Evolutionary conservation across 2,329 filamentous ascomycete species (phyloP).

Genomic region (Arthrobotrys iridis): DNA sequence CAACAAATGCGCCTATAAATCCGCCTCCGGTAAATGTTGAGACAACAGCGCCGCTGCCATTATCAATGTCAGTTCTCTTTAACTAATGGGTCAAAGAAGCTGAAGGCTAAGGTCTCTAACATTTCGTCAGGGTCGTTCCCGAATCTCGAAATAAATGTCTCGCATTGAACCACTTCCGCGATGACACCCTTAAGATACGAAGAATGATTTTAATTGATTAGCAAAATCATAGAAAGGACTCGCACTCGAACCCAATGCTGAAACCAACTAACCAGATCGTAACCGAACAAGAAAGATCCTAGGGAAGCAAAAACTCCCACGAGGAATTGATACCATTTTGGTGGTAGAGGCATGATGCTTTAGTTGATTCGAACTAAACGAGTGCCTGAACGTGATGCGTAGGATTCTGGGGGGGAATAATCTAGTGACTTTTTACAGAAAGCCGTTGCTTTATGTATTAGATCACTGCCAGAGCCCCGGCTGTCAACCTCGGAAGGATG

Average conservation of each 20-base stretch:
- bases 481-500: not conserved
- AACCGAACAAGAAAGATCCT: slow-evolving; percentile 68
- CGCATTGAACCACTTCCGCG: slow-evolving; percentile 65
- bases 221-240: too few species aligned
- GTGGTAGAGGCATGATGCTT: slow-evolving; percentile 63
- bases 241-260: too few species aligned
- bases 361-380: not conserved
- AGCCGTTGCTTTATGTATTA: slow-evolving; percentile 28
- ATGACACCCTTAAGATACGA: slow-evolving; percentile 53
- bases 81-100: not conserved
- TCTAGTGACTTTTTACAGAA: not conserved
- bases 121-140: slow-evolving; percentile 54
- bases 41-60: slow-evolving; percentile 73
- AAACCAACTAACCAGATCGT: slow-evolving; percentile 66
- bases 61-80: not conserved
- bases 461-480: slow-evolving; percentile 13
- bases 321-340: slow-evolving; percentile 66
- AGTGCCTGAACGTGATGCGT: not conserved
- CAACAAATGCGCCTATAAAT: slow-evolving; percentile 74
- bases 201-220: not conserved
- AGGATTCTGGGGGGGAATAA: not conserved
- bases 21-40: slow-evolving; percentile 81
- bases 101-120: not conserved
- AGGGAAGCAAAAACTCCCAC: slow-evolving; percentile 69
- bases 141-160: slow-evolving; percentile 63